Conservation (phyloP, 2,329 filamentous ascomycete species). For the Diaporthe longicolla region DNA sequence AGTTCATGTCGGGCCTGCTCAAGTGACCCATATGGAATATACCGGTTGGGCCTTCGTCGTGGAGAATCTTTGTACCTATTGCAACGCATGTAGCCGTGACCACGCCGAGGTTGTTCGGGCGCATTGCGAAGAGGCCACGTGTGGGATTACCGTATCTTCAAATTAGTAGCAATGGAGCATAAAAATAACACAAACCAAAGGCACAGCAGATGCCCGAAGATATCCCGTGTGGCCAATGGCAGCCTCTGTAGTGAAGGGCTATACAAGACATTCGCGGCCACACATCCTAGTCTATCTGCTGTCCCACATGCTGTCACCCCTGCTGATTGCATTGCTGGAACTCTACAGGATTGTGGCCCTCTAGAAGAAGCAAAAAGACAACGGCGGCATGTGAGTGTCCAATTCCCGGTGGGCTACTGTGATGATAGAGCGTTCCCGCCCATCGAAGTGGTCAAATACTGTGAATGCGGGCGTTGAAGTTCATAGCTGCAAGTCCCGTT, state of each 20-base stretch:
- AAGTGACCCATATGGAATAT: background rate
- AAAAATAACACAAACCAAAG: background rate
- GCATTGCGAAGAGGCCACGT: background rate
- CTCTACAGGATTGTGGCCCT: background rate
- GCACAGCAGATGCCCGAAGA: no score
- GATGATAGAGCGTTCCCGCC: background rate
- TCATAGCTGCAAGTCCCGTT: rapidly evolving
- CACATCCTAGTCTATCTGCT: background rate
- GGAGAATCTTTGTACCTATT: constrained; percentile 1
- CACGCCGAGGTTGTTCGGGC: background rate
- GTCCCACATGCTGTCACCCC: background rate
- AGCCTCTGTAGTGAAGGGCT: background rate
- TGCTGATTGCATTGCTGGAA: background rate
- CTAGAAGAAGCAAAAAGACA: background rate
- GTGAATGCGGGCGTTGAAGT: background rate
- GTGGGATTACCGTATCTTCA: background rate
- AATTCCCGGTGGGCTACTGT: no score
- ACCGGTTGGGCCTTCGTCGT: no score
- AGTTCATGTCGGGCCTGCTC: background rate
- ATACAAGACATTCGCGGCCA: background rate
- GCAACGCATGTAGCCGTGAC: background rate
- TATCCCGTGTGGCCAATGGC: background rate
- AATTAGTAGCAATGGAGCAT: background rate
- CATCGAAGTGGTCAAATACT: background rate
- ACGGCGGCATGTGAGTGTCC: background rate